Conservation (phyloP, 2,329 filamentous ascomycete species). For the Aspergillus tubingensis region DNA sequence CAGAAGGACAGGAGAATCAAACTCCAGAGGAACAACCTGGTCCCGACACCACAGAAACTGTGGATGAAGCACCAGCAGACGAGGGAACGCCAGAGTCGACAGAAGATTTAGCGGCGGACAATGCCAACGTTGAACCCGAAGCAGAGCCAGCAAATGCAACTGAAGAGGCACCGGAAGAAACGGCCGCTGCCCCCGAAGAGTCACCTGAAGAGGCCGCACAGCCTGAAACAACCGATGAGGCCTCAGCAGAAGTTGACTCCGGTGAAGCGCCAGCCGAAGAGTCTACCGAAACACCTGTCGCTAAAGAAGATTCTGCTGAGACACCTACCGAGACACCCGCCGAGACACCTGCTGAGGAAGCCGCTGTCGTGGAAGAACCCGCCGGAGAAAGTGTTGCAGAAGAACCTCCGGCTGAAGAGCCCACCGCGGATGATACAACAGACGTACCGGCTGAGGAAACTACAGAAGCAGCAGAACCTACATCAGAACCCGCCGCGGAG, state of each 20-base stretch:
- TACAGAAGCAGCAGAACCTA: background rate
- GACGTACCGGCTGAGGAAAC: constrained; percentile 14
- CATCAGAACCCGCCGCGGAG: constrained; percentile 14
- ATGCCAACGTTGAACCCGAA: constrained; percentile 14
- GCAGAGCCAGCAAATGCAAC: constrained; percentile 11
- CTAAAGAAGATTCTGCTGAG: background rate
- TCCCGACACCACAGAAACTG: constrained; percentile 10
- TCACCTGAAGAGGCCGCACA: constrained; percentile 9
- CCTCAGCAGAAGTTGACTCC: background rate
- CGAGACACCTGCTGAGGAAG: constrained; percentile 12
- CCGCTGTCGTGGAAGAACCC: constrained; percentile 16
- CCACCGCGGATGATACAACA: constrained; percentile 14
- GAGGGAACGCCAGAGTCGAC: background rate
- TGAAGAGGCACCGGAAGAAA: constrained; percentile 5
- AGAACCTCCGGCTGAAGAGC: constrained; percentile 2
- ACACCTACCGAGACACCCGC: background rate
- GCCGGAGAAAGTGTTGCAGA: background rate
- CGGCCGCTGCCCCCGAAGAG: constrained; percentile 16
- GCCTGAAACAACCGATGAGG: constrained; percentile 4
- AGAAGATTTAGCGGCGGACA: constrained; percentile 14
- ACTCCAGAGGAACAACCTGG: background rate
- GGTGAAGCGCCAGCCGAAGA: constrained; percentile 15
- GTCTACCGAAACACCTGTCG: background rate
- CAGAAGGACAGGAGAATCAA: constrained; percentile 12
- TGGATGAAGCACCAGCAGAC: constrained; percentile 11